These are phyloP conservation scores for Fusarium nisikadoi DNA, from an alignment of 2,329 filamentous ascomycete species.

Conservation along the genomic window DNA sequence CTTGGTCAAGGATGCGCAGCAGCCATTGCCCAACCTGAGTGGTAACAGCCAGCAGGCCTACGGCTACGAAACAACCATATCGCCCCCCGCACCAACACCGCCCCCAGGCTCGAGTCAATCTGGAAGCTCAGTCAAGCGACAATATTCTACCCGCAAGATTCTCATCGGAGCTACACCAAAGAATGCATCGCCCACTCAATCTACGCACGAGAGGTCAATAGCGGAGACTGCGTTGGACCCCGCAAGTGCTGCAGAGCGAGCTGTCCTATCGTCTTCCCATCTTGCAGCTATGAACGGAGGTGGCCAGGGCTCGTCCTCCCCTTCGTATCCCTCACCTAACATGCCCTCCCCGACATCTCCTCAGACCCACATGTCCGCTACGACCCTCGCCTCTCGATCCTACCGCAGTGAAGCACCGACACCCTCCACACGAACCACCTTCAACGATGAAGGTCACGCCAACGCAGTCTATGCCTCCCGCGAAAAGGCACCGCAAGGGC, in stretches of 20 bases:
- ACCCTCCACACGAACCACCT: slow-evolving; percentile 64
- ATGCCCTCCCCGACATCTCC: slow-evolving; percentile 77
- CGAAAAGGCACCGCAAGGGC: slow-evolving; percentile 49
- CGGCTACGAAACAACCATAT: slow-evolving; percentile 61
- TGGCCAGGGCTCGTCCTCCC: slow-evolving; percentile 63
- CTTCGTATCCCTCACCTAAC: slow-evolving; percentile 70
- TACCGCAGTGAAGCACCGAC: slow-evolving; percentile 68
- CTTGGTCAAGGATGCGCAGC: slow-evolving; percentile 89
- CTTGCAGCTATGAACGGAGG: slow-evolving; percentile 76
- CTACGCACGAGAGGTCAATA: slow-evolving; percentile 72
- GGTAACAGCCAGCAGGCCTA: slow-evolving; percentile 55
- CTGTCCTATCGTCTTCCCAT: slow-evolving; percentile 74
- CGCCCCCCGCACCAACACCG: slow-evolving; percentile 67
- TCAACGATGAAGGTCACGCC: slow-evolving; percentile 60
- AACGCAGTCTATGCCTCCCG: slow-evolving; percentile 43
- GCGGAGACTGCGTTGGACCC: slow-evolving; percentile 75
- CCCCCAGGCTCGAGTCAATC: slow-evolving; percentile 60
- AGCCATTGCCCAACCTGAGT: slow-evolving; percentile 75
- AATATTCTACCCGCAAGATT: slow-evolving; percentile 81
- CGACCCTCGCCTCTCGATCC: slow-evolving; percentile 70
- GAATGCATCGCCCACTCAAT: slow-evolving; percentile 78
- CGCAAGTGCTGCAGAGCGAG: slow-evolving; percentile 73
- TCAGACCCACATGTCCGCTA: slow-evolving; percentile 62
- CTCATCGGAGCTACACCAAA: slow-evolving; percentile 78
- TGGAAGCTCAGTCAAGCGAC: slow-evolving; percentile 69